Evolutionary conservation across 768 basidiomycete genomes (phyloP).

Genomic region (Suillus paluster): DNA sequence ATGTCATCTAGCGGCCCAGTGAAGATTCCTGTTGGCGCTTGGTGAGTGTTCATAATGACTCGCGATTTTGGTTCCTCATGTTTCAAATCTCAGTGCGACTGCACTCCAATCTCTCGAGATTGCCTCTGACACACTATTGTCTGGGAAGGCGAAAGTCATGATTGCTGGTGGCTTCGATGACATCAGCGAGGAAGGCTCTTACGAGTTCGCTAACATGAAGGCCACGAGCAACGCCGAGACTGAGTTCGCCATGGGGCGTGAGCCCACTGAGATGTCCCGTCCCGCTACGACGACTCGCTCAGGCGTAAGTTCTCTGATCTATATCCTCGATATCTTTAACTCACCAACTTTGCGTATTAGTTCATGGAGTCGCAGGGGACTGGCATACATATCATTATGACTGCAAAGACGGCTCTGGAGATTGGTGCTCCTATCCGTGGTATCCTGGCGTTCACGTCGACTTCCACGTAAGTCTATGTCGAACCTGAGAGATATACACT

Average conservation of each 20-base stretch:
- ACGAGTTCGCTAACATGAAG: constrained; percentile 99
- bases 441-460: constrained; percentile 94
- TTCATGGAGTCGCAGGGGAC: constrained; percentile 98
- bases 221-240: constrained; percentile 97
- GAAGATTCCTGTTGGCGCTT: constrained; percentile 99
- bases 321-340: constrained; percentile 12
- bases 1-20: constrained; percentile 97
- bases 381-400: constrained; percentile 98
- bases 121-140: constrained; percentile 92
- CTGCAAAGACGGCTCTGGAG: constrained; percentile 92
- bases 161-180: constrained; percentile 99
- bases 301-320: constrained; percentile 59
- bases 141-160: constrained; percentile 99
- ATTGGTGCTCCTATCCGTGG: constrained; percentile 94
- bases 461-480: constrained; percentile 73
- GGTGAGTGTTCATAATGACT: constrained; percentile 52
- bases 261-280: constrained; percentile 98
- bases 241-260: constrained; percentile 98
- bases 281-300: constrained; percentile 95
- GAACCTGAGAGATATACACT: not conserved
- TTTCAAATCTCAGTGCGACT: constrained; percentile 67
- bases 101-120: constrained; percentile 98
- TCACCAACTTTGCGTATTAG: constrained; percentile 35
- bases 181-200: constrained; percentile 97
- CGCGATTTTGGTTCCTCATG: constrained; percentile 1